Base-by-base conservation (phyloP, 2,329 filamentous ascomycete species). In the Fusarium keratoplasticum region DNA sequence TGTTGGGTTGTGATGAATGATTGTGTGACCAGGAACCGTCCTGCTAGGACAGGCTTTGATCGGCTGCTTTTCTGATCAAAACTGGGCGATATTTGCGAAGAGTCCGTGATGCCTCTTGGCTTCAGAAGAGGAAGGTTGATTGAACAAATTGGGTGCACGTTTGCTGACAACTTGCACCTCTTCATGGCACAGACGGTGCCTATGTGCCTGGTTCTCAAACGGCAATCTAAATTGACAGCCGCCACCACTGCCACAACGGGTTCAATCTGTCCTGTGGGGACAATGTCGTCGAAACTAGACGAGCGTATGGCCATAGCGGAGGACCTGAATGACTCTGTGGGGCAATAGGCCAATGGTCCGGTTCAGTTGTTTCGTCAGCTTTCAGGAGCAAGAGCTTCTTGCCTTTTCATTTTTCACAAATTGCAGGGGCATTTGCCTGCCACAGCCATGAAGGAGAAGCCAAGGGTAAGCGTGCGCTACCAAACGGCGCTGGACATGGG, bases 21-120 rank as follows among this genome's bases (percentile, higher is more conserved):
- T 36, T 50, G 52, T 63, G 65, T 69, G 64, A 35, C 71, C 64
- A 60, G 10, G 63, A 74, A 72, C 72, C 72, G 50, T 72, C 59
- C 61, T 50, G 59, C 69, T 61, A 69, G 69, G 72, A 72, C 57
- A 33, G 38, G 58, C 27, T 42, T 11, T 52, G 42, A 40, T 64
- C 64, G 54, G 40, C 47, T 71, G 55, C 29, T 60, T 63, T 70
- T 58, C 52, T 58, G 36, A 31, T 67, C 35, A 22, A 70, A 61
- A 60, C 44, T 42, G 47, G 60, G 52, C 60, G 59, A 63, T n/a
- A 27, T 35, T 66, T 57, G 47, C 50, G 59, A 75, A 71, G 57
- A 36, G 44, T 69, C 61, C 40, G 64, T 57, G 59, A 73, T 67
- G 31, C 14, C 42, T 47, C 42, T 22, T 47, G 22, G 22, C 58